Evolutionary conservation across 2,329 filamentous ascomycete species (phyloP).

Genomic region (Cadophora sp.): DNA sequence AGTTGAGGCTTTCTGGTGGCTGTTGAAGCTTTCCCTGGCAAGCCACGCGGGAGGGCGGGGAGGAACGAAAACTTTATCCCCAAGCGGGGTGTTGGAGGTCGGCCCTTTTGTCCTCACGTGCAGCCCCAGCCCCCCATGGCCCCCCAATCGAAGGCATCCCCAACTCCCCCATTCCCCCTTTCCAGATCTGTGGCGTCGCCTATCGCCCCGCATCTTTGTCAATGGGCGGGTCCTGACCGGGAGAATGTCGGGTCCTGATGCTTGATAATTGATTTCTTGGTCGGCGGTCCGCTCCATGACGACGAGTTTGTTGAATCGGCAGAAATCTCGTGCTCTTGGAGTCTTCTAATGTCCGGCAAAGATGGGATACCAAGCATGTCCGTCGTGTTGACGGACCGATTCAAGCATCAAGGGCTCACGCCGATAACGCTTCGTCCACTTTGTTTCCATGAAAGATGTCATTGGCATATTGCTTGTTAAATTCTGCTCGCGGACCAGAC

Average conservation of each 20-base stretch:
- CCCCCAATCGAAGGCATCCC: background rate
- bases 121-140: constrained; percentile 5
- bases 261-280: background rate
- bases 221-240: background rate
- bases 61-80: background rate
- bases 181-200: constrained; percentile 11
- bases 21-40: constrained; percentile 4
- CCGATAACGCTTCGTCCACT: background rate
- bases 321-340: background rate
- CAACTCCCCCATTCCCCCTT: constrained; percentile 14
- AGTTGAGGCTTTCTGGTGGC: background rate
- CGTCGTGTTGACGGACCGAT: background rate
- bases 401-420: background rate
- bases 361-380: constrained; percentile 9
- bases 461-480: background rate
- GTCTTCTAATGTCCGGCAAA: constrained; percentile 1
- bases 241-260: constrained; percentile 8
- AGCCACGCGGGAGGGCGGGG: constrained; percentile 1
- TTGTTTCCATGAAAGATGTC: background rate
- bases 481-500: background rate
- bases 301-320: background rate
- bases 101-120: constrained; percentile 14
- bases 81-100: constrained; percentile 13
- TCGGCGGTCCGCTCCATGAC: background rate
- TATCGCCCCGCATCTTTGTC: constrained; percentile 13